Percentiles rank a stretch among this genome's conserved stretches.
Conservation (phyloP, 441 rosid species). For the Aquilaria agallochum region DNA sequence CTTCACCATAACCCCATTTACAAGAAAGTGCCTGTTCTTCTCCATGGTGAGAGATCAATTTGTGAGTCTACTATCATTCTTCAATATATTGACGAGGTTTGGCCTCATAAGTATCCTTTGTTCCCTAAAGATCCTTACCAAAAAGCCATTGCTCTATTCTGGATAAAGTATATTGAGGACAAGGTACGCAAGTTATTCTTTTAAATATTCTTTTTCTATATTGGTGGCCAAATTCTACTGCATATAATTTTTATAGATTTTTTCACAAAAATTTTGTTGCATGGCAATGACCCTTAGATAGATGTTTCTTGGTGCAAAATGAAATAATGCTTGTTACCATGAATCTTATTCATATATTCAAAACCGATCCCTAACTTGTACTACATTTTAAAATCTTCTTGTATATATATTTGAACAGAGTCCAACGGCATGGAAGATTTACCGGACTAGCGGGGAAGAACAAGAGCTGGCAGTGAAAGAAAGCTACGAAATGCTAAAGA, state of each 20-base stretch:
- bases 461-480: constrained; percentile 20
- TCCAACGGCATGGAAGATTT: constrained; percentile 13
- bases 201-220: no score
- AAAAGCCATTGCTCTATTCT: constrained; percentile 40
- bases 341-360: no score
- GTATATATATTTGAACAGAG: not conserved
- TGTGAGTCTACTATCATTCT: constrained; percentile 42
- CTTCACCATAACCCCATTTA: constrained; percentile 36
- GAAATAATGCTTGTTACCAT: no score
- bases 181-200: constrained; percentile 21
- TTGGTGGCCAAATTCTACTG: no score
- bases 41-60: constrained; percentile 34
- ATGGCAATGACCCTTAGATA: no score
- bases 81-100: constrained; percentile 44
- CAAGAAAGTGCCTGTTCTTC: constrained; percentile 37
- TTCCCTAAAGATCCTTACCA: constrained; percentile 32
- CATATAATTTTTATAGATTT: no score
- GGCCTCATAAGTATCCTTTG: constrained; percentile 31
- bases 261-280: no score
- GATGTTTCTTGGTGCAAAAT: no score
- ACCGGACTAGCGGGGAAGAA: constrained; percentile 13
- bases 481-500: constrained; percentile 12
- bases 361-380: no score
- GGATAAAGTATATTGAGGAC: constrained; percentile 39
- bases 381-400: not conserved